phyloP scores from a whole-genome alignment of 1,284 basidiomycete genomes.

The Cryptococcus sp. region DNA sequence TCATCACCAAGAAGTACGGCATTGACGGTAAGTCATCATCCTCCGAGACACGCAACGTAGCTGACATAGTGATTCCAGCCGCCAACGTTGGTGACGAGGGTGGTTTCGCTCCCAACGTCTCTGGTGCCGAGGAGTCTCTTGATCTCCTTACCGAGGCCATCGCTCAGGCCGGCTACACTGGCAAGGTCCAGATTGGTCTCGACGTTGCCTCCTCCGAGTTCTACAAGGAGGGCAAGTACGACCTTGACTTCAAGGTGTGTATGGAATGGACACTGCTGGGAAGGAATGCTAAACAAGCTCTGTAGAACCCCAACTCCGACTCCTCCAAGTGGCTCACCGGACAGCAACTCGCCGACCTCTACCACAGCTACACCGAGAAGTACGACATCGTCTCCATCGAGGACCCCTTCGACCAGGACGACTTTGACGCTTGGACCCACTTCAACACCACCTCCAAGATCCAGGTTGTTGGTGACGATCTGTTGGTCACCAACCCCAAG shows the following conservation, averaged over 20 bases:
- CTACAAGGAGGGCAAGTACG: constrained; percentile 99
- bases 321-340: constrained; percentile 94
- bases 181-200: constrained; percentile 97
- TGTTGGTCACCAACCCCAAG: constrained; percentile 97
- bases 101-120: constrained; percentile 98
- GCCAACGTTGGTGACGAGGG: constrained; percentile 99
- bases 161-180: constrained; percentile 96
- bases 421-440: constrained; percentile 97
- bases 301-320: constrained; percentile 98
- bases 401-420: constrained; percentile 99
- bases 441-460: constrained; percentile 65
- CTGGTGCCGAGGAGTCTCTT: constrained; percentile 94
- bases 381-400: constrained; percentile 98
- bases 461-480: constrained; percentile 93
- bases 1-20: constrained; percentile 98
- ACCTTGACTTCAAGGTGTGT: constrained; percentile 78
- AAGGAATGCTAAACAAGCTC: constrained; percentile 12
- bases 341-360: constrained; percentile 88
- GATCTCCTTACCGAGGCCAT: constrained; percentile 96
- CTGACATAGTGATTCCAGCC: constrained; percentile 58
- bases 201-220: constrained; percentile 99
- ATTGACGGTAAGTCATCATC: constrained; percentile 74
- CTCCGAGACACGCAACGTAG: neutral
- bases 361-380: constrained; percentile 81
- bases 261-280: neutral